A percentile compares a stretch with the other conserved stretches of the same genome.
Evolutionary conservation across 305 asterid genomes (phyloP).

Genomic region (Fraxinus albicans): DNA sequence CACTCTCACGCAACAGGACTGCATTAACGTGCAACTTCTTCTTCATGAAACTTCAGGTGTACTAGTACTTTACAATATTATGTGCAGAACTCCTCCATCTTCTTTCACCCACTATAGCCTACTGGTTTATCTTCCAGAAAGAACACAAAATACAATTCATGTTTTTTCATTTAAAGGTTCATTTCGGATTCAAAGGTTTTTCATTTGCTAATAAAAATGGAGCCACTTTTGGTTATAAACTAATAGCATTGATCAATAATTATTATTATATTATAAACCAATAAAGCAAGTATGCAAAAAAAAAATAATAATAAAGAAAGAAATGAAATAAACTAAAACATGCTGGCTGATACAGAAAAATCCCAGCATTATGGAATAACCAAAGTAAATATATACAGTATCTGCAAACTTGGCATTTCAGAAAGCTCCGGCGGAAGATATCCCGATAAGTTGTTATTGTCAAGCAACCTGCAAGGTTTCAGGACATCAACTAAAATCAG

Average conservation of each 20-base stretch:
- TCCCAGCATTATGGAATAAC: constrained; percentile 12
- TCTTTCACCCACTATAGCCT: not conserved
- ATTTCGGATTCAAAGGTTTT: not conserved
- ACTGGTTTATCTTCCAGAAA: not conserved
- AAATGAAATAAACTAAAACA: not conserved
- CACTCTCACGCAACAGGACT: not conserved
- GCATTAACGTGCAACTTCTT: not conserved
- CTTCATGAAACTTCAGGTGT: not conserved
- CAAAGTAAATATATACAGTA: constrained; percentile 58
- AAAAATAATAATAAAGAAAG: not conserved
- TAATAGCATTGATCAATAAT: not conserved
- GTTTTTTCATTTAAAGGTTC: not conserved
- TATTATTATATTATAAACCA: not conserved
- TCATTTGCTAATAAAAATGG: not conserved
- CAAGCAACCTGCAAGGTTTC: constrained; percentile 71
- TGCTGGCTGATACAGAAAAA: not conserved
- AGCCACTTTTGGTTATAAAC: not conserved
- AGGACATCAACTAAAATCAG: constrained; percentile 17
- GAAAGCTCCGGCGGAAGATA: constrained; percentile 85
- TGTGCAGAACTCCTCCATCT: not conserved
- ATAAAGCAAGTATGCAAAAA: not conserved
- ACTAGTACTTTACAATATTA: not conserved
- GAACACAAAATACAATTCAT: not conserved
- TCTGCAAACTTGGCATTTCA: constrained; percentile 54
- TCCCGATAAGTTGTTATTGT: constrained; percentile 94